Evolutionary conservation across 352 stramenopile genomes (phyloP).

Genomic region (Phytopythium delawarense): DNA sequence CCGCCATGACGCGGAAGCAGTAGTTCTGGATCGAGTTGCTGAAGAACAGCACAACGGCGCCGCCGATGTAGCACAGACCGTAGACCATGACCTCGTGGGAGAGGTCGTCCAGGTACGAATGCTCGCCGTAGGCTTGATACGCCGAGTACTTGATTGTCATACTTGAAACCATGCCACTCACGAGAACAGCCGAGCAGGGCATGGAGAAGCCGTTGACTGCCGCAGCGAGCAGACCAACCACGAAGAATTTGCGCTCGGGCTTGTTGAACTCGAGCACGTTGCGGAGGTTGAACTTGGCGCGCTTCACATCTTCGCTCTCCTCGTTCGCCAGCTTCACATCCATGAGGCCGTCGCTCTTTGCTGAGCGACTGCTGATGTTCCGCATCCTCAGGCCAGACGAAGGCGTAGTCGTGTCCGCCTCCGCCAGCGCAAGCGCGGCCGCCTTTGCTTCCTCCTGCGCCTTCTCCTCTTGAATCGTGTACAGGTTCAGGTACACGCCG

Average conservation of each 20-base stretch:
- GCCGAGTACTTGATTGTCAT: conserved; percentile 27
- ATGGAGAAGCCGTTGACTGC: conserved; percentile 21
- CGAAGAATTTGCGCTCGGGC: conserved; percentile 26
- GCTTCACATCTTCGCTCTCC: conserved; percentile 37
- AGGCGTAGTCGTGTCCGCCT: conserved; percentile 13
- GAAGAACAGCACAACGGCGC: conserved; percentile 16
- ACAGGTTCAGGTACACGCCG: conserved; percentile 66
- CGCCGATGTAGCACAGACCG: conserved; percentile 22
- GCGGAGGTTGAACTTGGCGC: conserved; percentile 72
- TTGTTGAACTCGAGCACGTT: conserved; percentile 14
- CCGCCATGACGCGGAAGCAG: conserved; percentile 30
- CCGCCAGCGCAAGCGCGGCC: conserved; percentile 13
- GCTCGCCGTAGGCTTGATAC: conserved; percentile 17
- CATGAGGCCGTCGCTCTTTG: not conserved
- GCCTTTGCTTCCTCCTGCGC: conserved; percentile 14
- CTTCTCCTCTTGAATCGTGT: conserved; percentile 36
- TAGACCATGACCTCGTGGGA: conserved; percentile 22
- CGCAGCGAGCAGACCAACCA: conserved; percentile 17
- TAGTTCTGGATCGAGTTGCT: conserved; percentile 20
- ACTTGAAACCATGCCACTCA: conserved; percentile 19
- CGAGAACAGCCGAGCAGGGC: conserved; percentile 23
- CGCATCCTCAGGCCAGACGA: conserved; percentile 65
- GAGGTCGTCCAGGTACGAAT: conserved; percentile 27
- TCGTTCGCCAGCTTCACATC: conserved; percentile 1
- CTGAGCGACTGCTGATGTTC: conserved; percentile 18